Evolutionary conservation across 2,329 filamentous ascomycete genomes (phyloP), one percentile per base, ranked within the genome.

Genomic region (Hypomyces rosellus): DNA sequence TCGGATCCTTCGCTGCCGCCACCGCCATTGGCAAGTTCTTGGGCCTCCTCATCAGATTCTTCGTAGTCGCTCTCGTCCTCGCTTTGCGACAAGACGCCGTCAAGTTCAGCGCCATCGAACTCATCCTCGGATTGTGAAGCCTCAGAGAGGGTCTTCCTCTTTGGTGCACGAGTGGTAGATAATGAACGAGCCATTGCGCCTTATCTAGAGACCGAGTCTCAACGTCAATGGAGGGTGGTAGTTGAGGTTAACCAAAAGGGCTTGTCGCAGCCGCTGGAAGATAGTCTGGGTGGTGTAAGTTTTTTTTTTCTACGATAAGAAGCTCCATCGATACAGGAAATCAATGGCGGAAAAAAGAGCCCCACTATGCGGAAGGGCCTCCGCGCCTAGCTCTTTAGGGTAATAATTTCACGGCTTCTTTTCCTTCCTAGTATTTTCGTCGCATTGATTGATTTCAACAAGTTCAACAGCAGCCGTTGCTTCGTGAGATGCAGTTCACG

Each of bases 111-210:
- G 52, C 78, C 73, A 50, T 69, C 73, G 54, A 85, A 78, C 57
- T 86, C 83, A 57, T 82, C 77, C 36, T 83, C 82, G 18, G 79
- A 82, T 54, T 78, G 72, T 13, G 74, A 69, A 58, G 81, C 79
- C 33, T 73, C 73, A 20, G 74, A 76, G 16, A 80, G 74, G 54
- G 79, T 78, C 68, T 87, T 88, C 57, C 85, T 80, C 73, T 88
- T 88, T 65, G 79, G 75, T 59, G 63, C 61, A 38, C 33, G 48
- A 46, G 49, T 50, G 52, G 51, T 43, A 39, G 38, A 40, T 47
- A 48, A 49, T 50, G 46, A 43, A 36, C n/a, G 43, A 48, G 45
- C 45, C 58, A 60, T 60, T 50, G 44, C 15, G 16, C 6, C 38
- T 41, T 38, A 16, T 38, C 36, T 16, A 16, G 14, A 16, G 36